Conservation (phyloP, 768 basidiomycete species). For the Suillus americanus region DNA sequence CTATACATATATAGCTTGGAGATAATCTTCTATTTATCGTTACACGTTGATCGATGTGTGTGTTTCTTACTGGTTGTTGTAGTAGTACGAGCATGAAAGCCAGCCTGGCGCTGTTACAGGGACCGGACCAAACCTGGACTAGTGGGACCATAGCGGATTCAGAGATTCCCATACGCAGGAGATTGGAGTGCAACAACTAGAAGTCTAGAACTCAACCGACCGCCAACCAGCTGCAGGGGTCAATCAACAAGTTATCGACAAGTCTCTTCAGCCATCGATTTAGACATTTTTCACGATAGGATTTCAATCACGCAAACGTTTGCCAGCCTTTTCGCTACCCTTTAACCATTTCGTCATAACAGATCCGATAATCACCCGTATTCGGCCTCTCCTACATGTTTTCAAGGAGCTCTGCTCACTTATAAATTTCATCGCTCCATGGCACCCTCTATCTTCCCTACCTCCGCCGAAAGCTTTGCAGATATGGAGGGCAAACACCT, state of each 20-base stretch:
- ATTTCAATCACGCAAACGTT: constrained; percentile 5
- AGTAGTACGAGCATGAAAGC: neutral
- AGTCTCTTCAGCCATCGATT: constrained; percentile 1
- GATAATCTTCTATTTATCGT: neutral
- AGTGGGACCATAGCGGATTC: neutral
- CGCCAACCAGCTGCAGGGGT: neutral
- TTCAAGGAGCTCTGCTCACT: constrained; percentile 21
- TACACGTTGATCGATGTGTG: constrained; percentile 4
- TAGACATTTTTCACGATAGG: neutral
- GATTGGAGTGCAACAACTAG: neutral
- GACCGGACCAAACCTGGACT: neutral
- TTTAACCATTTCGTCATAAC: neutral
- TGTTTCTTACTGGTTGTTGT: constrained; percentile 1
- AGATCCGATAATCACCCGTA: constrained; percentile 36
- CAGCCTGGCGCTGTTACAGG: neutral
- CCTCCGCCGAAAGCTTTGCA: constrained; percentile 28
- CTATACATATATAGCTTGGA: neutral
- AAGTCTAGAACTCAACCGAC: neutral
- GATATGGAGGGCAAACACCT: constrained; percentile 67
- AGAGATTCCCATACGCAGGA: neutral
- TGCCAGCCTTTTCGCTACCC: constrained; percentile 11
- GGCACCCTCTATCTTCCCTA: constrained; percentile 26
- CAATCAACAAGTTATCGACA: neutral
- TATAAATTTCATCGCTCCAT: constrained; percentile 27
- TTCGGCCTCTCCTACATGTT: constrained; percentile 24